These are phyloP conservation scores for Nigrospora sphaerica DNA, from an alignment of 2,329 filamentous ascomycete genomes.

Conservation along the genomic window DNA sequence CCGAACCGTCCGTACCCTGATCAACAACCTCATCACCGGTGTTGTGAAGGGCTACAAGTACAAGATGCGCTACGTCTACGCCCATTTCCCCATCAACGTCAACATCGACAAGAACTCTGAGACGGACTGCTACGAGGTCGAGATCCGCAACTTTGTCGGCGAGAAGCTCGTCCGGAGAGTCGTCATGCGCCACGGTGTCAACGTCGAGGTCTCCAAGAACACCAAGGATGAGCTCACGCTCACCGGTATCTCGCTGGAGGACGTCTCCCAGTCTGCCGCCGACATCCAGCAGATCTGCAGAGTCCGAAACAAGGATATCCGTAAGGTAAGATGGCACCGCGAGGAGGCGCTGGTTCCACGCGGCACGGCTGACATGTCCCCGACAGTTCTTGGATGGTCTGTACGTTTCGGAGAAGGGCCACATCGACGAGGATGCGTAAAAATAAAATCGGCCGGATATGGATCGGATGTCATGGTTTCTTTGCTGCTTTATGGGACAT, in stretches of 20 bases:
- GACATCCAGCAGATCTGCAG: slow-evolving; percentile 99
- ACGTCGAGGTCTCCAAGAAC: slow-evolving; percentile 81
- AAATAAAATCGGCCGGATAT: slow-evolving; percentile 4
- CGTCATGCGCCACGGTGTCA: slow-evolving; percentile 81
- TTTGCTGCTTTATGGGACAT: slow-evolving; percentile 52
- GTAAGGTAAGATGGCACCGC: slow-evolving; percentile 60
- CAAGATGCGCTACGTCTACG: slow-evolving; percentile 99
- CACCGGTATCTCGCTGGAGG: slow-evolving; percentile 90
- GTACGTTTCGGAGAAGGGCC: slow-evolving; percentile 98
- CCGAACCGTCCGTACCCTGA: slow-evolving; percentile 94
- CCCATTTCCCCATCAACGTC: slow-evolving; percentile 99
- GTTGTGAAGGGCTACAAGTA: slow-evolving; percentile 99
- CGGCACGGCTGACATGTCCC: background rate
- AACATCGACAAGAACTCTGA: slow-evolving; percentile 96
- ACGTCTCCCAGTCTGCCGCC: slow-evolving; percentile 94
- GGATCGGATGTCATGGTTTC: slow-evolving; percentile 38
- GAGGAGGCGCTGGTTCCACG: too few relatives aligned
- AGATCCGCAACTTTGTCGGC: slow-evolving; percentile 99
- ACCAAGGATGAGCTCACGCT: slow-evolving; percentile 98
- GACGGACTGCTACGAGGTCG: slow-evolving; percentile 81
- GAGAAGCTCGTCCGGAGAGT: slow-evolving; percentile 98
- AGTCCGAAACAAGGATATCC: slow-evolving; percentile 99
- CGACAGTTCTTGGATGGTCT: slow-evolving; percentile 96
- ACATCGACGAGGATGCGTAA: slow-evolving; percentile 69
- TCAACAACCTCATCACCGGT: slow-evolving; percentile 98